Base-by-base conservation (phyloP, 495 filamentous ascomycete species). In the Tuber microsphaerosporum region DNA sequence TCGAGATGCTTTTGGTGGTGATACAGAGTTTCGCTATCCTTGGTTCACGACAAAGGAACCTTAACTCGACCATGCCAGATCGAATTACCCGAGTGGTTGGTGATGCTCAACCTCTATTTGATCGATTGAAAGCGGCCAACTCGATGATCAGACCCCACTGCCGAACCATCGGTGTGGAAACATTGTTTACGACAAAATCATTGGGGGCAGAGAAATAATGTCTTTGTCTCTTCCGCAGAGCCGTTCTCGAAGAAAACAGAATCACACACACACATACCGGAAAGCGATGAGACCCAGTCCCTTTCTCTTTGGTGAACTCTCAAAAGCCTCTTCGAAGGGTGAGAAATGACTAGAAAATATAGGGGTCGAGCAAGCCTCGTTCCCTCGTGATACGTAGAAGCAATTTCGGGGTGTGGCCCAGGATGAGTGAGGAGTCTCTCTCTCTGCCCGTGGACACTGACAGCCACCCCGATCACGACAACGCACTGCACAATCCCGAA, bases 41-140 rank as follows among this genome's bases (percentile, higher is more conserved):
- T 34, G 56, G 56, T 65, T 65, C 26, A 65, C 56, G 56, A 65
- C 56, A 65, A 65, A 65, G 56, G 56, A 65, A 65, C 56, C 56
- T 65, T 65, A 65, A 65, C 56, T 65, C 17, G 45, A 31, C 26
- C 34, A 65, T 65, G 56, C 56, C 31, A 65, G 56, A 65, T 65
- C 56, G 56, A 65, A 65, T 65, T 65, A 65, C 56, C 56, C 56
- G 56, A 65, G 56, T 34, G 56, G 56, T 34, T 34, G 26, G 51
- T 31, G 10, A 65, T 14, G 12, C 12, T 4, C 56, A 65, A 65
- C 19, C 48, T 56, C 51, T 26, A 61, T 61, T 26, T n/a, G n/a
- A 61, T 61, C n/a, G 22, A 26, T 61, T 26, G 51, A 61, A n/a
- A n/a, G 46, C 20, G 8, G 46, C 45, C 45, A 48, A 48, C 45